Evolutionary conservation across 2,329 filamentous ascomycete species (phyloP).

Genomic region (Fusarium sp.): DNA sequence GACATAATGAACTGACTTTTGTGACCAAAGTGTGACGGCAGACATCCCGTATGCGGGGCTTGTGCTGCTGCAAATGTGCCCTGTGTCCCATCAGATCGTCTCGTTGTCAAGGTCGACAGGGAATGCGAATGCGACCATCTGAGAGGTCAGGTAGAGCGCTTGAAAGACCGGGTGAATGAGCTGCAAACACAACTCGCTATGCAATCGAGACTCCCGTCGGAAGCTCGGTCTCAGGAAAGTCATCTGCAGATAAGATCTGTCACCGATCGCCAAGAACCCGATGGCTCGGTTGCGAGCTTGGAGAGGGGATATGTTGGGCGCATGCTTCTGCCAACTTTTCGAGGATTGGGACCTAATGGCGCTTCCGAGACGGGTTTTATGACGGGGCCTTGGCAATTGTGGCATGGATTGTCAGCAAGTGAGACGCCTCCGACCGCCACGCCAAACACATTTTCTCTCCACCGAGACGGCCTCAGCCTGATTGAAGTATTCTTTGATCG

Average conservation of each 20-base stretch:
- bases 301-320: slow-evolving; percentile 30
- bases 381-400: slow-evolving; percentile 37
- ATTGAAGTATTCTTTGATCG: slow-evolving; percentile 36
- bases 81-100: slow-evolving; percentile 37
- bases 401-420: slow-evolving; percentile 33
- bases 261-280: not conserved
- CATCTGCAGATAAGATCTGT: not conserved
- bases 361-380: slow-evolving; percentile 29
- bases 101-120: slow-evolving; percentile 27
- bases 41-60: slow-evolving; percentile 32
- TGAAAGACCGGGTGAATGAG: slow-evolving; percentile 24
- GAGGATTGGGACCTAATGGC: not conserved
- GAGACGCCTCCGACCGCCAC: slow-evolving; percentile 15
- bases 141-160: slow-evolving; percentile 23
- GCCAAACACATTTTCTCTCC: slow-evolving; percentile 12
- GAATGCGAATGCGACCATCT: slow-evolving; percentile 36
- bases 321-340: slow-evolving; percentile 36
- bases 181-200: slow-evolving; percentile 24
- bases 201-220: not conserved
- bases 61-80: slow-evolving; percentile 24
- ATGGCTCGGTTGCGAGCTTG: slow-evolving; percentile 15
- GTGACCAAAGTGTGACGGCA: slow-evolving; percentile 31
- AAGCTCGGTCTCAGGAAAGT: not conserved
- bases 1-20: not conserved
- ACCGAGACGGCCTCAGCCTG: slow-evolving; percentile 24